Base-by-base conservation (phyloP, 108 stramenopile species). In the Stephanodiscus triporus region DNA sequence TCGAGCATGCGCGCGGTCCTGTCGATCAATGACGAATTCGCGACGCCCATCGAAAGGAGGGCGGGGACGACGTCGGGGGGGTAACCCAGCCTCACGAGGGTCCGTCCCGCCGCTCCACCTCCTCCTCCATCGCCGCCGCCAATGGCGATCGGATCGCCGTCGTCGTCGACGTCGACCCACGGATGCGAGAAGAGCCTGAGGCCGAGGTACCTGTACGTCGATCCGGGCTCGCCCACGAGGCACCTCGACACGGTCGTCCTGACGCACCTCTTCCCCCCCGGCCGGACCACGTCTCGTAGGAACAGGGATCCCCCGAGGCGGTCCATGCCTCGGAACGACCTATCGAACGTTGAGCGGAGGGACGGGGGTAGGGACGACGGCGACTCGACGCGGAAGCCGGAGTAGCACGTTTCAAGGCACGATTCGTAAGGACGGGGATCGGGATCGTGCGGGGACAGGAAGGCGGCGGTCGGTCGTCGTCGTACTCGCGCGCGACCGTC, bases 171-270 rank as follows among this genome's bases (percentile, higher is more conserved):
- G 49, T 71, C 77, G 22, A 68, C 64, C 96, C 96, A 97, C 24
- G 96, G 92, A 76, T 96, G 94, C 11, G 96, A 88, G 71, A 96
- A 97, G 8, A 97, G 75, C 24, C 96, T 80, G 16, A 97, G 72
- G 11, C 96, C 96, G 5, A 97, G 79, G 76, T 97, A 97, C 68
- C 91, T 92, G 81, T 97, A 97, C n/a, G 96, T 97, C 32, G 89
- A 88, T 14, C 96, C 96, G 11, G 92, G 88, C 9, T 95, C 85
- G 0, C 95, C 92, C 4, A 93, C 87, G 51, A 95, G 69, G 1
- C 88, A 89, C 36, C 95, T 72, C 45, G 87, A 87, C 13, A 96
- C 95, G 60, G 83, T 89, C 9, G 95, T 95, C 37, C 76, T 75
- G 6, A 85, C 79, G 14, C 90, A 70, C 16, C 85, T 82, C 62